Conservation (phyloP, 768 basidiomycete species). For the Auricularia auricula-judae region DNA sequence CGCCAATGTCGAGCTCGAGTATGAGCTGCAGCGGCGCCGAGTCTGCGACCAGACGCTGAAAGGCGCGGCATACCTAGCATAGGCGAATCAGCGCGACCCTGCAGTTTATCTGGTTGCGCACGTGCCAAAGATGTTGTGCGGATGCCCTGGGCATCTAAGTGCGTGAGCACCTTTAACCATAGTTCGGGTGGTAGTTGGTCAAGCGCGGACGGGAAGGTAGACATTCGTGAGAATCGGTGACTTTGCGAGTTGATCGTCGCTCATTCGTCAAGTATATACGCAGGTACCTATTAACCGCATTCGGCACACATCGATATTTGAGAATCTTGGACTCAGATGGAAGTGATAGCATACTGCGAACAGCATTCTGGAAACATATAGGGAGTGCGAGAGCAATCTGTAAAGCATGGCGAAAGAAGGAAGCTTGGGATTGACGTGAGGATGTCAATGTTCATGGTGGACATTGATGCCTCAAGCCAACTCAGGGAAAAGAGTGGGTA, state of each 20-base stretch:
- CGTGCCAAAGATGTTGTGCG: background rate
- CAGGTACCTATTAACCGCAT: no score
- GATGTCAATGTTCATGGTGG: no score
- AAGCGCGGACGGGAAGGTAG: background rate
- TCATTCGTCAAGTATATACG: no score
- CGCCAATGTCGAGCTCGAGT: background rate
- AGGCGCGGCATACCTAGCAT: background rate
- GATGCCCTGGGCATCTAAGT: background rate
- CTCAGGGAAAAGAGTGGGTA: slow-evolving; percentile 17
- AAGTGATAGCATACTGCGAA: no score
- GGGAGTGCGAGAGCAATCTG: no score
- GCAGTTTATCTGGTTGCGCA: background rate
- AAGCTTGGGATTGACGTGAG: no score
- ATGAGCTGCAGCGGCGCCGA: background rate
- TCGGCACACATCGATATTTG: no score
- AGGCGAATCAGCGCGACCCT: background rate
- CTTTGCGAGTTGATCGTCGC: no score
- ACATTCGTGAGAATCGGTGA: no score
- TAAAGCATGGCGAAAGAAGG: no score
- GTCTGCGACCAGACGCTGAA: background rate
- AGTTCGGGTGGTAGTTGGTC: background rate
- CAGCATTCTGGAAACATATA: no score
- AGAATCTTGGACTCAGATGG: no score
- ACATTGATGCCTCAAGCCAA: background rate
- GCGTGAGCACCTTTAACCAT: background rate